Base-by-base conservation (phyloP, 805 yeast species). In the Candida bentonensis region DNA sequence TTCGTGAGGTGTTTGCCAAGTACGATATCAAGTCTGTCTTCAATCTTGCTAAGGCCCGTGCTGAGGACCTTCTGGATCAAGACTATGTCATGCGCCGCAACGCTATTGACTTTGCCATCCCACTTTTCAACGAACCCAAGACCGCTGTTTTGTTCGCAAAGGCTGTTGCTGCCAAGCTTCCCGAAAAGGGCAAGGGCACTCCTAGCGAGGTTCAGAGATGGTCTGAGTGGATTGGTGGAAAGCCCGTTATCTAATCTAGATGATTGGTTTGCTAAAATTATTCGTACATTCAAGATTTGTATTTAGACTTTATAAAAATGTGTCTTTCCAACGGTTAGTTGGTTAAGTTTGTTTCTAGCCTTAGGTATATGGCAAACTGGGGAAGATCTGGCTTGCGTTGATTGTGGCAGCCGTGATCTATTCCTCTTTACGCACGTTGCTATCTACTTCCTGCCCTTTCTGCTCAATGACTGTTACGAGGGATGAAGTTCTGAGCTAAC, bases 1-100 rank as follows among this genome's bases (percentile, higher is more conserved):
- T 92, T 58, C 79, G 97, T 64, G 97, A 88, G 64, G 80, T 87
- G 49, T 92, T 89, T 80, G 89, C 83, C 61, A 73, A 79, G 49
- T 76, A 85, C 65, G 78, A 88, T 56, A 78, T 92, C 61, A 73
- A 79, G 51, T 80, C 87, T 50, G 98, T 92, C 15, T 79, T 89
- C 75, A 92, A 92, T 68, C 74, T 92, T 58, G 96, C 98, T 44
- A 72, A 72, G 54, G 82, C 84, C 39, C 78, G 96, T 62, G 99
- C 97, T 39, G 94, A 84, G 57, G 68, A 74, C 51, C 72, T 85
- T 51, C 64, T 76, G 51, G 96, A 92, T 59, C 81, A 82, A 64
- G 96, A 92, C 66, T 92, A 92, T 64, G 80, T 89, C 47, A 92
- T 92, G 98, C 82, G 99, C 72, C 82, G 99, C 71, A 92, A 92